Evolutionary conservation across 345 rosid species (phyloP), one percentile per base, ranked within the genome.

Genomic region (Murraya paniculata): DNA sequence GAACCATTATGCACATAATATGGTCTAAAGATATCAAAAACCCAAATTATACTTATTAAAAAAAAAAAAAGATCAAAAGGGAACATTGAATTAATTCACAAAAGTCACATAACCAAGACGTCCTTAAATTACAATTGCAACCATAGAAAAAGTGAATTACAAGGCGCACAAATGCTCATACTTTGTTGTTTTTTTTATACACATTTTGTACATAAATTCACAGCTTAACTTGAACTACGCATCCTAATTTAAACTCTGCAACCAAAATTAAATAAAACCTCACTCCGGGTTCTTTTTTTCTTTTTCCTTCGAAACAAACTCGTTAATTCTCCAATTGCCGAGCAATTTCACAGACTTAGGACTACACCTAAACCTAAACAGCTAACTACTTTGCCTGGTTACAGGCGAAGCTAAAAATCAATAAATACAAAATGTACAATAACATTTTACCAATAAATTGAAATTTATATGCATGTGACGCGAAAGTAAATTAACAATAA

Each of bases 1-100:
- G 53, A 72, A 30, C 70, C 50, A 77, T 45, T 56, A 71, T 25
- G 16, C 73, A 76, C 45, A 68, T 57, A 71, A 78, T 64, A 82
- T 45, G 48, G 9, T 19, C 59, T 30, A 59, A 56, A 77, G 48
- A 31, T 80, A 69, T 53, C 18, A 71, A 76, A 28, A 71, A 14
- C 24, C 31, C 14, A 25, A 5, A 14, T 74, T 45, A 4, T 7
- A 28, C 31, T 35, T 38, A 2, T 35, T 39, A 22, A 6, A 64
- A 50, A 61, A 22, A 6, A 64, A 50, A 5, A 31, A 5, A 8
- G 1, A 16, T 74, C 58, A 14, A 73, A 21, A 74, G 38, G 25
- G 38, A 38, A 25, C 67, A 50, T 39, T 24, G 33, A 25, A 60
- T 58, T 16, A 19, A 39, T 59, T 64, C 33, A 64, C 50, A 72